A percentile compares a stretch with the other conserved stretches of the same genome.
phyloP scores from a whole-genome alignment of 2,329 filamentous ascomycete genomes.

The Leptographium lundbergii region DNA sequence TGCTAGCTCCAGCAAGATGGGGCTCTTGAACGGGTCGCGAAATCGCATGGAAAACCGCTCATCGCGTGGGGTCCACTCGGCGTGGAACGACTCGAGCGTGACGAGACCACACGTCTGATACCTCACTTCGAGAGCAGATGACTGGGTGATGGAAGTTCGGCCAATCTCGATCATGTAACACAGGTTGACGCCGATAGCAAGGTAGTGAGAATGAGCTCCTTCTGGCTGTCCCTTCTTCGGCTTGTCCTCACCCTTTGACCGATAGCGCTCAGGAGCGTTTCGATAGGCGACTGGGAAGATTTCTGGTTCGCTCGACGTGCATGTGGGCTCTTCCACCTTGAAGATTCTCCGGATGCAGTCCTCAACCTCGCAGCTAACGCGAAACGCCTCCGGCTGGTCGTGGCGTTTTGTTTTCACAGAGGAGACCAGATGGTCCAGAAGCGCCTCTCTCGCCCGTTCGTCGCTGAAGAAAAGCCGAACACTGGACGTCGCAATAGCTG shows the following conservation, averaged over 20 bases:
- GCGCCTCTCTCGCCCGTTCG: constrained; percentile 35
- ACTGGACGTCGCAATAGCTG: constrained; percentile 32
- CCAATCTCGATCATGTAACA: constrained; percentile 39
- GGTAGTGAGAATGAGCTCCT: constrained; percentile 40
- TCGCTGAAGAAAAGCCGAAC: constrained; percentile 36
- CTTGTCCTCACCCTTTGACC: constrained; percentile 24
- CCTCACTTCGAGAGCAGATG: constrained; percentile 33
- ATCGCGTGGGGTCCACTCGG: constrained; percentile 37
- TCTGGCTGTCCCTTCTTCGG: constrained; percentile 30
- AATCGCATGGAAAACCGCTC: constrained; percentile 44
- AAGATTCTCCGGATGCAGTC: constrained; percentile 33
- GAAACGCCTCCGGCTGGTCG: constrained; percentile 21
- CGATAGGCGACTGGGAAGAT: constrained; percentile 43
- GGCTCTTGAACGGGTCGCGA: constrained; percentile 25
- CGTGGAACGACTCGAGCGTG: constrained; percentile 36
- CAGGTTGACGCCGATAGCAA: constrained; percentile 40
- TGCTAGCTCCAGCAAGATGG: constrained; percentile 29
- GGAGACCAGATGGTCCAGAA: constrained; percentile 30
- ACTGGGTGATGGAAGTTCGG: constrained; percentile 27
- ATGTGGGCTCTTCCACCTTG: constrained; percentile 28
- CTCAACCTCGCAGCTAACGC: constrained; percentile 33
- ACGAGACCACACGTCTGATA: constrained; percentile 39
- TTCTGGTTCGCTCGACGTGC: constrained; percentile 21
- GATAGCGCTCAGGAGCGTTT: constrained; percentile 21
- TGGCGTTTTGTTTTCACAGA: constrained; percentile 22